These are phyloP conservation scores for Megacollybia platyphylla DNA, from an alignment of 1,284 basidiomycete genomes.

Conservation along the genomic window DNA sequence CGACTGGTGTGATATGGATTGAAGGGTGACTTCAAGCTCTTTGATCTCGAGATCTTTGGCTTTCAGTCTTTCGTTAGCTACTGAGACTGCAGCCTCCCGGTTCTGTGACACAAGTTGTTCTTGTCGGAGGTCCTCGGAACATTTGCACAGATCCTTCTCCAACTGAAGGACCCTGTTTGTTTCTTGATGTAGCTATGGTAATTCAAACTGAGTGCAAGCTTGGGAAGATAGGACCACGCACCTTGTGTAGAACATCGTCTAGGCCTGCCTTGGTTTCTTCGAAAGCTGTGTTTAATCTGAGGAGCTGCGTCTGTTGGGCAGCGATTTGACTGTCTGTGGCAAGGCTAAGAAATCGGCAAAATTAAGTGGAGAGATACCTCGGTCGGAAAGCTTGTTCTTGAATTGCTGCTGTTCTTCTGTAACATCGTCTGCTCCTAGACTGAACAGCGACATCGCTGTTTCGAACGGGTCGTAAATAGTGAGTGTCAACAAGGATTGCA, in stretches of 20 bases:
- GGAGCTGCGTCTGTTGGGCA: constrained; percentile 38
- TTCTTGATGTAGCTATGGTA: constrained; percentile 41
- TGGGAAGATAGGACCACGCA: constrained; percentile 15
- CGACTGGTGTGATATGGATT: constrained; percentile 41
- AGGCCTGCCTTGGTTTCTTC: constrained; percentile 37
- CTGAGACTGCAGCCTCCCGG: constrained; percentile 30
- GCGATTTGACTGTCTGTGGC: constrained; percentile 43
- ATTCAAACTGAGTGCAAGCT: constrained; percentile 7
- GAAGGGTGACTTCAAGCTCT: constrained; percentile 47
- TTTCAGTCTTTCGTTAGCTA: constrained; percentile 37
- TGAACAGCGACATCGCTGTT: constrained; percentile 38
- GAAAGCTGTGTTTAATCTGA: constrained; percentile 40
- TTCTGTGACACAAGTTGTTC: constrained; percentile 46
- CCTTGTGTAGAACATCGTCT: constrained; percentile 51
- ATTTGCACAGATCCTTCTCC: constrained; percentile 34
- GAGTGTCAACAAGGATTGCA: not conserved
- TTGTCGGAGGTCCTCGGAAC: constrained; percentile 38
- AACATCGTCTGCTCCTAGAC: constrained; percentile 45
- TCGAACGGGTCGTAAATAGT: not conserved
- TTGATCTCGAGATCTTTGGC: constrained; percentile 32
- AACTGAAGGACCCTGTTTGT: constrained; percentile 41
- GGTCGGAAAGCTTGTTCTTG: constrained; percentile 47
- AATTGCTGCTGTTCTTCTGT: constrained; percentile 43
- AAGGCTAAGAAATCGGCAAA: constrained; percentile 4
- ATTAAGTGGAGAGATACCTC: constrained; percentile 28